Base-by-base conservation (phyloP, 495 filamentous ascomycete genomes). In the Podospora appendiculata region DNA sequence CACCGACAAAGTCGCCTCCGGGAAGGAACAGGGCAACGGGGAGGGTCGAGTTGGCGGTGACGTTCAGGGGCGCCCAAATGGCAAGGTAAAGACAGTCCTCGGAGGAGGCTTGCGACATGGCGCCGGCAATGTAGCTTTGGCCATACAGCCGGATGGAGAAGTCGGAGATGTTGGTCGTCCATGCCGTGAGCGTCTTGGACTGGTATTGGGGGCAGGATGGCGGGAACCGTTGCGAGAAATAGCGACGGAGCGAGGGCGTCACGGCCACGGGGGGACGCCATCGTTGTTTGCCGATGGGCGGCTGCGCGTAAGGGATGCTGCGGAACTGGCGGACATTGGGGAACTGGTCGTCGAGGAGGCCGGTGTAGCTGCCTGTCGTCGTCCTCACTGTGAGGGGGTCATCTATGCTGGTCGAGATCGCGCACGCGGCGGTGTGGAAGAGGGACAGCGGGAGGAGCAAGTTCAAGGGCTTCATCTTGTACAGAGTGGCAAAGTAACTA, bases 71-170 rank as follows among this genome's bases (percentile, higher is more conserved):
- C 2, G 73, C 66, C 75, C 76, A 80, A 19, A 83, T 62, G n/a
- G 73, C 72, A n/a, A 82, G 57, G 36, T 68, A 69, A 14, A 83
- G 64, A 49, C 79, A 81, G 57, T 81, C 74, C 50, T 82, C 79
- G 6, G 66, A 58, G 6, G 61, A 64, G 0, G 66, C 59, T 52
- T 67, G 52, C 11, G 63, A 63, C 59, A 68, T 66, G 39, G 60
- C 52, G 12, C 67, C 67, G 2, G 63, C 55, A 32, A 54, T 45
- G 41, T 56, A 56, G 49, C 58, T 62, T 38, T 70, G 67, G n/a
- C 63, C 62, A 19, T 64, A 63, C 2, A 61, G 59, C 0, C 48
- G 36, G 19, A 70, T 64, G 4, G 58, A 55, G 44, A 68, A 68
- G 47, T 65, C 56, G 40, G 58, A 65, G 41, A 72, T 65, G 46